Conservation (phyloP, 2,329 filamentous ascomycete genomes). For the Penicillium brasilianum region DNA sequence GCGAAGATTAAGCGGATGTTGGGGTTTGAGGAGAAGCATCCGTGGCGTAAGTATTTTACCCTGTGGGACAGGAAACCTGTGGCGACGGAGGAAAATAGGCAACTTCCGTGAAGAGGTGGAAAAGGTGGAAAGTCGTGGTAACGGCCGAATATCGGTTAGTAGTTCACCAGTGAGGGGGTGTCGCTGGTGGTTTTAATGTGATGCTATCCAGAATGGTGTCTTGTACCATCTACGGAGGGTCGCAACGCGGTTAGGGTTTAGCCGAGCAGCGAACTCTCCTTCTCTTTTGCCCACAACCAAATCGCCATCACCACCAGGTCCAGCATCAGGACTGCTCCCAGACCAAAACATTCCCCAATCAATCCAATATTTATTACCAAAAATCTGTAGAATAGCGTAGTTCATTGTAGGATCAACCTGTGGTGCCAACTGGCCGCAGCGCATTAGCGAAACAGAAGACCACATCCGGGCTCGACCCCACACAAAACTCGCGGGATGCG, state of each 20-base stretch:
- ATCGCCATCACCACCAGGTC: constrained; percentile 12
- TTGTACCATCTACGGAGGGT: too few species aligned
- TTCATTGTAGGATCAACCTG: neutral
- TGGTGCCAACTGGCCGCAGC: constrained; percentile 12
- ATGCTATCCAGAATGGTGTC: too few species aligned
- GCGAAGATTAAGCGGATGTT: constrained; percentile 63
- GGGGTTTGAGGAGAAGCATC: constrained; percentile 63
- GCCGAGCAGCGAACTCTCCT: constrained; percentile 37
- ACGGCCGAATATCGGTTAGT: too few species aligned
- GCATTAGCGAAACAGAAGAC: constrained; percentile 28
- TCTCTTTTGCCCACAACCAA: constrained; percentile 31
- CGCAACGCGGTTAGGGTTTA: constrained; percentile 42
- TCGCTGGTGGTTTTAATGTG: neutral
- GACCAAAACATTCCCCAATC: neutral
- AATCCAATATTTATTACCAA: too few species aligned
- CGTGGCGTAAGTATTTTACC: constrained; percentile 26
- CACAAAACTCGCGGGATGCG: constrained; percentile 33
- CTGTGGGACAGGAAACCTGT: constrained; percentile 23
- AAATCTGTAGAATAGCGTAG: neutral
- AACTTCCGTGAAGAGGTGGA: too few species aligned
- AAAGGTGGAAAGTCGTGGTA: too few species aligned
- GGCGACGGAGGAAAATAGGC: neutral
- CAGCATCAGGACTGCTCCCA: neutral
- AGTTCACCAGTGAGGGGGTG: too few species aligned
- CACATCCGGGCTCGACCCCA: constrained; percentile 30